Conservation (phyloP, 805 yeast genomes). For the Komagataella pseudopastoris region DNA sequence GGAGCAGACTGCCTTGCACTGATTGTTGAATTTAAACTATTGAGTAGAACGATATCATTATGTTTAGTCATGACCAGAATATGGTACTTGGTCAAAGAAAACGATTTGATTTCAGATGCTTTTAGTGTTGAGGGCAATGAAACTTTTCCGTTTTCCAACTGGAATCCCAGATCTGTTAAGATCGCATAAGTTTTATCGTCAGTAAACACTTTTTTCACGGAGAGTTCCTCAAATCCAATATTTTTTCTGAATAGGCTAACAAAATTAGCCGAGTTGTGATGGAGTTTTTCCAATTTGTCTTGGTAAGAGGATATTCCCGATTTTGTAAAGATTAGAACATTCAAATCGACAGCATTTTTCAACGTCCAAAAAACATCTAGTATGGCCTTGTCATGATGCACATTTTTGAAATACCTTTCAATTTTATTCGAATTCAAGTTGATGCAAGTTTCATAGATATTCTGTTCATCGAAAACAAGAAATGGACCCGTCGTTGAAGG, state of each 20-base stretch:
- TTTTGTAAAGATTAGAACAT: background rate
- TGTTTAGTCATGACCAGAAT: conserved; percentile 28
- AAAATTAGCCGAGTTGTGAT: conserved; percentile 5
- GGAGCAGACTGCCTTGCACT: conserved; percentile 28
- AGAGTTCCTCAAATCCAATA: background rate
- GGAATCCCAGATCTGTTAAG: background rate
- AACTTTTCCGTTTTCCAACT: background rate
- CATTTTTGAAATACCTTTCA: conserved; percentile 24
- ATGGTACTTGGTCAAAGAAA: conserved; percentile 41
- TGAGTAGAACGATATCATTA: conserved; percentile 27
- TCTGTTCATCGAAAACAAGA: conserved; percentile 30
- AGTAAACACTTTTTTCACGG: background rate
- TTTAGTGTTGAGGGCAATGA: background rate
- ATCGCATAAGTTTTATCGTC: background rate
- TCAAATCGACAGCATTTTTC: background rate
- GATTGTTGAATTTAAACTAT: conserved; percentile 35
- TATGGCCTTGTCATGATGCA: conserved; percentile 13
- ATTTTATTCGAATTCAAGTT: conserved; percentile 28
- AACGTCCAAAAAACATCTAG: background rate
- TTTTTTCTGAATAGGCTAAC: conserved; percentile 1
- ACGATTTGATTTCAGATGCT: conserved; percentile 14
- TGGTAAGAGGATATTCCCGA: background rate
- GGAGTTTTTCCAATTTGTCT: conserved; percentile 1
- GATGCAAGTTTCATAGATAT: conserved; percentile 29
- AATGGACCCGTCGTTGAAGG: conserved; percentile 26